Percentiles rank a stretch among this genome's conserved stretches.
phyloP scores from a whole-genome alignment of 495 filamentous ascomycete genomes.

The Mycothermus thermophilus region DNA sequence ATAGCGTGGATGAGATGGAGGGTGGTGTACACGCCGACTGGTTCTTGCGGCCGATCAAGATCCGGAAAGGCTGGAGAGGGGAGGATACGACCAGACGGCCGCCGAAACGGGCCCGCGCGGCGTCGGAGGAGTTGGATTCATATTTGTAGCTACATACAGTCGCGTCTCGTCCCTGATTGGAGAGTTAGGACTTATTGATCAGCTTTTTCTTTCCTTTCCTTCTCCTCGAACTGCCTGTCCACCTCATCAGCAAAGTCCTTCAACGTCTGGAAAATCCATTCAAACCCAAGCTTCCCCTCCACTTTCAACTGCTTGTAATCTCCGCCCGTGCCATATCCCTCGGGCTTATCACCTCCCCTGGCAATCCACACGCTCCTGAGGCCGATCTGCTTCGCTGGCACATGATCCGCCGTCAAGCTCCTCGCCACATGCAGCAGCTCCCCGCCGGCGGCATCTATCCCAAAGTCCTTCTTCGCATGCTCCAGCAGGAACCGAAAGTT shows the following conservation, averaged over 20 bases:
- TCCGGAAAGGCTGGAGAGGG: constrained; percentile 21
- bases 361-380: constrained; percentile 59
- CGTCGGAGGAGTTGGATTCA: constrained; percentile 8
- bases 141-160: constrained; percentile 11
- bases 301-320: constrained; percentile 23
- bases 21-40: constrained; percentile 41
- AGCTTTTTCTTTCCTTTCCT: too few relatives aligned
- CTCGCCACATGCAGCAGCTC: constrained; percentile 57
- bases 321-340: constrained; percentile 32
- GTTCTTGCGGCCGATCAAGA: constrained; percentile 31
- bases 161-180: too few relatives aligned
- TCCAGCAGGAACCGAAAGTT: constrained; percentile 57
- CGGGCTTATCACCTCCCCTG: constrained; percentile 33
- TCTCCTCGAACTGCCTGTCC: constrained; percentile 33
- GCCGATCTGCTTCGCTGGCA: constrained; percentile 47
- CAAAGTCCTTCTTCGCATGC: constrained; percentile 41
- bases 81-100: constrained; percentile 3
- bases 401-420: constrained; percentile 58
- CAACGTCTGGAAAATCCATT: constrained; percentile 45
- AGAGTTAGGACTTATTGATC: too few relatives aligned
- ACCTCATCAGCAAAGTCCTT: constrained; percentile 61
- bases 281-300: constrained; percentile 29
- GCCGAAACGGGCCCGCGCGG: constrained; percentile 1
- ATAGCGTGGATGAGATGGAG: constrained; percentile 37
- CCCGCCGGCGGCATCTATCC: constrained; percentile 32